phyloP scores from a whole-genome alignment of 2,329 filamentous ascomycete genomes.

The Sporothrix phasma region DNA sequence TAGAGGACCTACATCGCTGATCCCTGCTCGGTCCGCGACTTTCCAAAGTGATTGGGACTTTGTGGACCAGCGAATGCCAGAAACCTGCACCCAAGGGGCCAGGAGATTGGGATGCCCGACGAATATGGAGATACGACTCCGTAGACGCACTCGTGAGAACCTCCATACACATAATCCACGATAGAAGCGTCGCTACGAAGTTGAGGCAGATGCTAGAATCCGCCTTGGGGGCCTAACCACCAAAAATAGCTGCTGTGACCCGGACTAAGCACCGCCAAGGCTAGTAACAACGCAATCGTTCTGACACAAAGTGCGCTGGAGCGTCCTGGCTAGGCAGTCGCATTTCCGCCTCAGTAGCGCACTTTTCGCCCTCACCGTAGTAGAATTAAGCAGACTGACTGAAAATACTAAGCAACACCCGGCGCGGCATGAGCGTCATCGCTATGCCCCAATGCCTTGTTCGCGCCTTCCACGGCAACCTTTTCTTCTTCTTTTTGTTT shows the following conservation, averaged over 20 bases:
- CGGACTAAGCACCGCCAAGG: background rate
- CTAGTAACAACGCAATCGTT: background rate
- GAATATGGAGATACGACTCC: background rate
- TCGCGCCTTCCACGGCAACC: background rate
- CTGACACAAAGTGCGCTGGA: background rate
- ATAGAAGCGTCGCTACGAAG: background rate
- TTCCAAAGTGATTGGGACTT: background rate
- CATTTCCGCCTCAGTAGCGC: background rate
- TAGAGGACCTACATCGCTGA: background rate
- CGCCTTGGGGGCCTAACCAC: background rate
- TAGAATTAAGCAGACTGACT: too few relatives aligned
- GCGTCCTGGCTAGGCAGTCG: background rate
- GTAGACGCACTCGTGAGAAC: too few relatives aligned
- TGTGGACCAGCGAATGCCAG: background rate
- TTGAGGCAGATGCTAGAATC: background rate
- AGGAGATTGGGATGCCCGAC: slow-evolving; percentile 1
- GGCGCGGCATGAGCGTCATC: slow-evolving; percentile 4
- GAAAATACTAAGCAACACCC: slow-evolving; percentile 4
- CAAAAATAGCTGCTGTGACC: background rate
- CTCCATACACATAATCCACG: background rate
- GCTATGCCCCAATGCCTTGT: background rate
- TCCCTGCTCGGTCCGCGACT: background rate
- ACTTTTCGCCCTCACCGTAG: background rate
- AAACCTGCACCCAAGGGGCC: background rate
- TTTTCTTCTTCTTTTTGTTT: too few relatives aligned